Base-by-base conservation (phyloP, 2,329 filamentous ascomycete species). In the Epichloe elymi region DNA sequence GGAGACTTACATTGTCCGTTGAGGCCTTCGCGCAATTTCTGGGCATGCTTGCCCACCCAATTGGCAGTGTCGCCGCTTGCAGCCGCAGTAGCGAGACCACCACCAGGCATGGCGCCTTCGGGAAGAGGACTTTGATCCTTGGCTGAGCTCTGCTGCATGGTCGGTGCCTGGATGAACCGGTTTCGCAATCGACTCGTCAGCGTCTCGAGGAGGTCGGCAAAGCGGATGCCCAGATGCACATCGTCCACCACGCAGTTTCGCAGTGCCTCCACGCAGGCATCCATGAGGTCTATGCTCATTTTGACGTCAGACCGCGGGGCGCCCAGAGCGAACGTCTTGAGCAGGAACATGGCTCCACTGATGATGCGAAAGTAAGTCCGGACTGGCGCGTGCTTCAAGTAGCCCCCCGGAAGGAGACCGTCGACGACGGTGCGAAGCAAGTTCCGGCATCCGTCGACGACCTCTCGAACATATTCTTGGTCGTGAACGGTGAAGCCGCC, bases 301-400 rank as follows among this genome's bases (percentile, higher is more conserved):
- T 84, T 81, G 26, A 91, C 84, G 57, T 93, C 86, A 51, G 82
- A 82, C 59, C 87, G 85, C 1, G 85, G 83, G 2, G 86, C 86
- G 17, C 87, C 87, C 1, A 93, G 74, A 0, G 86, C 86, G 65
- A 93, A 91, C 0, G 87, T 91, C 69, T 86, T 93, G 47, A 93
- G 76, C 17, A 93, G 67, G 61, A 93, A 90, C 79, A 91, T 90
- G 55, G 86, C 85, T 4, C 87, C 86, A 52, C 83, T 87, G 56
- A 91, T 88, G 63, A 93, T 91, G 51, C 87, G 81, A 69, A 93
- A 90, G 64, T 91, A 91, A 0, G 87, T 91, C 45, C 87, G 76
- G 4, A 93, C 87, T 0, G 87, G 87, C 0, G 86, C 86, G 61
- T 91, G 87, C 62, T 88, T 87, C 43, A 93, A 79, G 59, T 86